phyloP scores from a whole-genome alignment of 371 early-diverging fungal species.

The Syncephalastrum sp. region DNA sequence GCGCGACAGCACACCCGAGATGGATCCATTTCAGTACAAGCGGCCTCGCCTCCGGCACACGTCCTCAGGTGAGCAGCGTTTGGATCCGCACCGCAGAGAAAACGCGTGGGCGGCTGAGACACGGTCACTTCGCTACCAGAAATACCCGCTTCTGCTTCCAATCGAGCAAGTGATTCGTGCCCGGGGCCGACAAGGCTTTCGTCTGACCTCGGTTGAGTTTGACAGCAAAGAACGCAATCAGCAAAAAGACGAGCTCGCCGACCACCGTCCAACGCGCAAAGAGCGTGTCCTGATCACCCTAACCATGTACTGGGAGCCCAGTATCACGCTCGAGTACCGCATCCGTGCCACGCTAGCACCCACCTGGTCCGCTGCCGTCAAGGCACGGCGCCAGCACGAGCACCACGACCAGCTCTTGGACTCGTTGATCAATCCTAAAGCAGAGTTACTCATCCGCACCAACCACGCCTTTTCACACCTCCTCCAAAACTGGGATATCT shows the following conservation, averaged over 20 bases:
- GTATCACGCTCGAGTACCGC: conserved; percentile 85
- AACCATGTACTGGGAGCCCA: conserved; percentile 79
- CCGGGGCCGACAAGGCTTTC: conserved; percentile 85
- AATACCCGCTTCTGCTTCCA: conserved; percentile 66
- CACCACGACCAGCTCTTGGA: conserved; percentile 20
- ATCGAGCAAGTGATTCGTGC: conserved; percentile 70
- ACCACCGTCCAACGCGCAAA: conserved; percentile 9
- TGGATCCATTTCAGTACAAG: too few species aligned
- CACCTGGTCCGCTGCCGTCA: conserved; percentile 17
- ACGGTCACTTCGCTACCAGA: conserved; percentile 73
- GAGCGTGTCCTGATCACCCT: conserved; percentile 65
- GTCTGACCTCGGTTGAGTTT: conserved; percentile 55
- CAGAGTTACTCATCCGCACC: conserved; percentile 34
- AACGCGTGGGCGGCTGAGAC: conserved; percentile 53
- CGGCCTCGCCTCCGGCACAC: too few species aligned
- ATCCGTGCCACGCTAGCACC: conserved; percentile 42
- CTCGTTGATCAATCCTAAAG: conserved; percentile 23
- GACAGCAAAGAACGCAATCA: conserved; percentile 16
- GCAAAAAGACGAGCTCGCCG: conserved; percentile 5
- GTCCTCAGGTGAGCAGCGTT: too few species aligned
- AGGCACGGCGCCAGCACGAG: background rate
- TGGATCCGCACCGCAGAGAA: too few species aligned
- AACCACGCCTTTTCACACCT: conserved; percentile 36
- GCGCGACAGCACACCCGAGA: too few species aligned
- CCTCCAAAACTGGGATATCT: conserved; percentile 41